Base-by-base conservation (phyloP, 164 flowering plant species). In the Kingdonia uniflora region DNA sequence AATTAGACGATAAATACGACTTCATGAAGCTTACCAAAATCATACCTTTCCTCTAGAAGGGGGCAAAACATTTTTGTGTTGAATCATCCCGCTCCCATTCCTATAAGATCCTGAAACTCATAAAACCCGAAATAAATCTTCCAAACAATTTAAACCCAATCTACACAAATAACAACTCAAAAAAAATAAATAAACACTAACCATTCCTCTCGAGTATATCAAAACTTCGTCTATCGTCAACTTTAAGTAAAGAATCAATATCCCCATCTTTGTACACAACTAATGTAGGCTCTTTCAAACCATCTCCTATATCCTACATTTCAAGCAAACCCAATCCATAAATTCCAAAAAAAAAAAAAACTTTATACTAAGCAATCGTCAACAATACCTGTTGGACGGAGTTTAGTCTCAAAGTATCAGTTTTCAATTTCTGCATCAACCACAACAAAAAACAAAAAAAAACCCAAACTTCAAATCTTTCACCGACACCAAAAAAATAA, bases 231-330 rank as follows among this genome's bases (percentile, higher is more conserved):
- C 22, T 20, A 5, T 26, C 12, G 29, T 39, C 11, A 24, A 58
- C 42, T 37, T 52, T 68, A 61, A 59, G 68, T 38, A 52, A 40
- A 60, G 77, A 59, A 62, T 20, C 47, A 16, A 63, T 54, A 49
- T 67, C 61, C 43, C 45, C 73, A 61, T 79, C 81, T 65, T 73
- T 68, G 64, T 73, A 84, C 50, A 86, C 76, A 67, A 75, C 58
- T 49, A 42, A 51, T 2, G 56, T 42, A 15, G 95, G 97, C 62
- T 74, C 89, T 71, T 71, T 76, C 61, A 85, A 55, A 21, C 63
- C 76, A 54, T 73, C 77, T 22, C 54, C 69, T 6, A 42, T 70
- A 48, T 85, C 89, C 97, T 88, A 59, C 65, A 68, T 29, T 22
- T 50, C 40, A 67, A 73, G 53, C 40, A 11, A 49, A 24, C 17